Base-by-base conservation (phyloP, 2,329 filamentous ascomycete species). In the Tolypocladium tundrense region DNA sequence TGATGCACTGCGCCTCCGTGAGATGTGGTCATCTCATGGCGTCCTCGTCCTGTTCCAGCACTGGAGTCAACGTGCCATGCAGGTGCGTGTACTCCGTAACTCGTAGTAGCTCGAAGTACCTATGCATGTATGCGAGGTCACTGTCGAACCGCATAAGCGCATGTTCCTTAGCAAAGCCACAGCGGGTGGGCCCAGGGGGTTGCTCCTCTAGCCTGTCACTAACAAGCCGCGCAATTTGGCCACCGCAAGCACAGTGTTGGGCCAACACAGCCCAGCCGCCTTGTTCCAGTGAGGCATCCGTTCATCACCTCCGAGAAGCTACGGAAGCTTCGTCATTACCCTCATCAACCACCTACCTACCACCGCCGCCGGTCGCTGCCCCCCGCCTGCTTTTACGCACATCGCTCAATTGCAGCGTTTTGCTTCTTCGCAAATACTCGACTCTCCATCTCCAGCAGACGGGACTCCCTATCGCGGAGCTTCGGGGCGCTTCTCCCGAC, bases 191-290 rank as follows among this genome's bases (percentile, higher is more conserved):
- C 45, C 40, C 53, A 54, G 27, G 53, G 53, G 53, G 41, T 13
- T 42, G 42, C 42, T 21, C 16, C 9, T n/a, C 45, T 19, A 50
- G 48, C 48, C 27, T 16, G 45, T 33, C 45, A 50, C 45, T 51
- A 52, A 52, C 48, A 52, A 59, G 60, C 60, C 60, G 58, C 60
- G 57, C 60, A 61, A 61, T 61, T 60, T 61, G 56, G 51, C 33
- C 51, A 9, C 37, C 6, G 5, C 27, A 37, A 5, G 33, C 35
- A 27, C 27, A 8, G 37, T 54, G 53, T 42, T 42, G 33, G 39
- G 53, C 52, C 53, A 13, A 19, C 42, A 19, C 56, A n/a, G 24
- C 51, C 53, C 52, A 40, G 37, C 33, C 50, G 33, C 40, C 58
- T 39, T 48, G 31, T 50, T 33, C 43, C 42, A 35, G 48, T 1